Base-by-base conservation (phyloP, 441 rosid genomes). In the Caryocar brasiliense region DNA sequence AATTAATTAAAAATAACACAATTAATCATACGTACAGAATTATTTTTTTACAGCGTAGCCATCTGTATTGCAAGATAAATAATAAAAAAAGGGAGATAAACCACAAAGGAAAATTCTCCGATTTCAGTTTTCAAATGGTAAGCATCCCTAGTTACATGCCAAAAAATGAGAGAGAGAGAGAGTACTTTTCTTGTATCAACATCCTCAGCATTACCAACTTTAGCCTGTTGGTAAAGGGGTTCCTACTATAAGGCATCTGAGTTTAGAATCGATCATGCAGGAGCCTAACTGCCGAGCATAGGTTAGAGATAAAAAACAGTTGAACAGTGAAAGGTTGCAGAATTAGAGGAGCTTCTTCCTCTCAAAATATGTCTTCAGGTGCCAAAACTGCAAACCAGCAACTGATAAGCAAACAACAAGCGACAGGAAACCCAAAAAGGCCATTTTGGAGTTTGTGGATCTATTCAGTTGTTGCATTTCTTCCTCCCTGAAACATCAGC, bases 311-410 rank as follows among this genome's bases (percentile, higher is more conserved):
- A 24, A n/a, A 17, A 40, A 17, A 30, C 3, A 14, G 4, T n/a
- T n/a, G n/a, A 6, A n/a, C 27, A 41, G 11, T 15, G 1, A 12
- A 26, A 15, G 1, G 21, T 4, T 30, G 36, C 28, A 45, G 54
- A 43, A 36, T 58, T 65, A 86, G 37, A 83, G 75, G 55, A 90
- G 82, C 68, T 90, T 90, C 74, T 86, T 84, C 76, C 86, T 79
- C 58, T 76, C 80, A 55, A 86, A 86, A 66, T 84, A 86, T 13
- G 85, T 55, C 77, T 86, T 86, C 36, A 90, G 83, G 68, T 90
- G 90, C 95, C 95, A 84, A 14, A 80, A 21, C 43, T 90, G 96
- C 62, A 86, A 55, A n/a, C 74, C 79, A 1, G 86, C 92, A 36
- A 90, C 96, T 0, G 83, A 76, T 29, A 83, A 21, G 58, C 96